Evolutionary conservation across 108 stramenopile genomes (phyloP).

Genomic region (Mayamaea pseudoterrestris): DNA sequence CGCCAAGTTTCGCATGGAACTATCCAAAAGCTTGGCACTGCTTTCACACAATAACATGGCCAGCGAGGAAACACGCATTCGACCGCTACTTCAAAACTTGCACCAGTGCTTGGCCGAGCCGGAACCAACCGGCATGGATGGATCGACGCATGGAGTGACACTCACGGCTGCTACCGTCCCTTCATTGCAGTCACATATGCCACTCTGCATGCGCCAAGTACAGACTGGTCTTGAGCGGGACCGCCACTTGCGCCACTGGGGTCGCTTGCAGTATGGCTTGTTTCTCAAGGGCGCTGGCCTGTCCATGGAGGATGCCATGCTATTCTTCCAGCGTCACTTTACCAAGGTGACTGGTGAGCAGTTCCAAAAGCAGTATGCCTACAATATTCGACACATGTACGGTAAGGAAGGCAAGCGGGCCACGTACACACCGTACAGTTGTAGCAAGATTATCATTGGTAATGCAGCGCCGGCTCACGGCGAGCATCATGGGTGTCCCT

Average conservation of each 20-base stretch:
- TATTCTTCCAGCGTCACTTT: slow-evolving; percentile 89
- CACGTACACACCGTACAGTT: slow-evolving; percentile 84
- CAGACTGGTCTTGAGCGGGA: slow-evolving; percentile 72
- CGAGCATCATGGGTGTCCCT: slow-evolving; percentile 97
- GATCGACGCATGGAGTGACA: slow-evolving; percentile 11
- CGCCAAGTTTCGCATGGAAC: slow-evolving; percentile 55
- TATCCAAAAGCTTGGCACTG: slow-evolving; percentile 58
- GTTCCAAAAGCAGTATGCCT: slow-evolving; percentile 89
- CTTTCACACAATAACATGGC: slow-evolving; percentile 5
- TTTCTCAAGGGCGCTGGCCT: slow-evolving; percentile 96
- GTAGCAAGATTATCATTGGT: slow-evolving; percentile 88
- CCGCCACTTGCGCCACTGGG: slow-evolving; percentile 91
- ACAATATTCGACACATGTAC: slow-evolving; percentile 95
- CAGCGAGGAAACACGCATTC: slow-evolving; percentile 52
- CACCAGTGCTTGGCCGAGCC: slow-evolving; percentile 7
- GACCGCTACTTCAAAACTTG: slow-evolving; percentile 41
- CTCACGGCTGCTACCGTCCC: slow-evolving; percentile 64
- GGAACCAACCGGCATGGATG: neutral
- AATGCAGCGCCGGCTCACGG: slow-evolving; percentile 57
- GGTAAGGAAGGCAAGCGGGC: slow-evolving; percentile 96
- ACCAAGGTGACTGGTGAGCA: slow-evolving; percentile 68
- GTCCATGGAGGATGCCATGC: slow-evolving; percentile 82
- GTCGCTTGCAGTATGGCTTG: slow-evolving; percentile 92
- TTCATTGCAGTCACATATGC: slow-evolving; percentile 67
- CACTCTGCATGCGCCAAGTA: slow-evolving; percentile 90